Base-by-base conservation (phyloP, 2,329 filamentous ascomycete genomes). In the Cladobotryum mycophilum region DNA sequence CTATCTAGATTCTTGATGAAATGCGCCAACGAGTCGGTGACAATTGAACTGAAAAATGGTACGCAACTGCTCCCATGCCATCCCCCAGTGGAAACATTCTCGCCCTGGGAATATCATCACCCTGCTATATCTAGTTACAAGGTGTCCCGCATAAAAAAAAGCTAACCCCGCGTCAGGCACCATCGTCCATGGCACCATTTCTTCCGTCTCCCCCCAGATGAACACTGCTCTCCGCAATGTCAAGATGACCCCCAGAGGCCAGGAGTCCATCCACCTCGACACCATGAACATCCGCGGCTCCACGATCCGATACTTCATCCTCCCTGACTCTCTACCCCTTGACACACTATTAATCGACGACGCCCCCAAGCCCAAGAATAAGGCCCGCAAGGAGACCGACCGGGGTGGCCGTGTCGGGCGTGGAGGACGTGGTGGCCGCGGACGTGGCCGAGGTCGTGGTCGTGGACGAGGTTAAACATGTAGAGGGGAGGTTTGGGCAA, bases 21-120 rank as follows among this genome's bases (percentile, higher is more conserved):
- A 79, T 97, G 92, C 73, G 85, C 88, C 72, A 97, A 96, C 72
- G 93, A 99, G 77, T 96, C 93, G 64, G 93, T 97, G 64, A 97
- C 92, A 41, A 88, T 99, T 70, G 93, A 99, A 73, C 79, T 99
- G 61, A 99, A 99, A 73, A 97, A 97, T 81, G 93, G 91, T 93
- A 76, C 42, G 70, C 12, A 30, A 11, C 25, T 5, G 25, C 25
- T 30, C 25, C 25, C 8, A 30, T 30, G 8, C 25, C 9, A 30
- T 30, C 25, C 25, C 25, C 25, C 6, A 30, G 25, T 30, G 25
- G 25, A 6, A 6, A 30, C 9, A 7, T 30, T 30, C 25, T 30
- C 9, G 25, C 25, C 2, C 25, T 30, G 25, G 25, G 25, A 30
- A 5, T 8, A 30, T 30, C 25, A 8, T 30, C 25, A 8, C 8